Conservation (phyloP, 164 flowering plant genomes). For the Cinnamomum chago region DNA sequence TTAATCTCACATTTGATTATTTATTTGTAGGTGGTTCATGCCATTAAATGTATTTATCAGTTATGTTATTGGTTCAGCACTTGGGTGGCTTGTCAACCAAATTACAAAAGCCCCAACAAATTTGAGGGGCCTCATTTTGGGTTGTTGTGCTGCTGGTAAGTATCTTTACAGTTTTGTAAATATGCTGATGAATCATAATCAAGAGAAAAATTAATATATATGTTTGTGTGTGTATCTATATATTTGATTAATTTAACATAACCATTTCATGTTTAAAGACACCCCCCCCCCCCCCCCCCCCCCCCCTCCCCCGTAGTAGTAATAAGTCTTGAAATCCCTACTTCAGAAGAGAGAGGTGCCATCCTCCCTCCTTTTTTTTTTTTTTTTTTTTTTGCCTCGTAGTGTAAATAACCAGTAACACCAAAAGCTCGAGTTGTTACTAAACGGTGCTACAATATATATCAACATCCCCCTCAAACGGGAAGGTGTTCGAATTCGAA, state of each 20-base stretch:
- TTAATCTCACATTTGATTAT: background rate
- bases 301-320: too few species aligned
- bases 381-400: too few species aligned
- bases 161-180: background rate
- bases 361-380: too few species aligned
- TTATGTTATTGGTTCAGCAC: constrained; percentile 55
- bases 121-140: constrained; percentile 66
- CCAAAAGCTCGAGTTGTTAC: too few species aligned
- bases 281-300: too few species aligned
- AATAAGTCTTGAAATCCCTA: too few species aligned
- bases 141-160: constrained; percentile 83
- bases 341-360: too few species aligned
- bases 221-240: background rate
- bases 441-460: too few species aligned
- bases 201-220: background rate
- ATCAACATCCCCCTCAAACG: too few species aligned
- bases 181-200: background rate
- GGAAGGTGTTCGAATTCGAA: too few species aligned
- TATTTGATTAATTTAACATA: too few species aligned
- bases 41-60: constrained; percentile 71
- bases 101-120: constrained; percentile 56
- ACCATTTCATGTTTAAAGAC: background rate
- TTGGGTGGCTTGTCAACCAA: constrained; percentile 61
- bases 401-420: too few species aligned
- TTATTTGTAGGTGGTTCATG: constrained; percentile 84